phyloP scores from a whole-genome alignment of 2,329 filamentous ascomycete genomes.

The Monilinia polystroma region DNA sequence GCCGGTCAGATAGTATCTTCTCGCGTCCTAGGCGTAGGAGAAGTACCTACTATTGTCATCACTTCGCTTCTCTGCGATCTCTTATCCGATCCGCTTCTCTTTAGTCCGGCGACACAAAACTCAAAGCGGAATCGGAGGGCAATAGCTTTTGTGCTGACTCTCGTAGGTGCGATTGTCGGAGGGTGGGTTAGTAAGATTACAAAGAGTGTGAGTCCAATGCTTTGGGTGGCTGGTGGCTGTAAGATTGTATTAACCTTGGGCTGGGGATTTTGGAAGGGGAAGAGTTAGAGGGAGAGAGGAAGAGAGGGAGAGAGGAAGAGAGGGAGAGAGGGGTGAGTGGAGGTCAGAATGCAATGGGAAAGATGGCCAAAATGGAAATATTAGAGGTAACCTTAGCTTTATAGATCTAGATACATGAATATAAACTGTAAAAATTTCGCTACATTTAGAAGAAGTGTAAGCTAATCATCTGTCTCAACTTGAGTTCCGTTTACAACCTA shows the following conservation, averaged over 20 bases:
- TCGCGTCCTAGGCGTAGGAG: conserved; percentile 64
- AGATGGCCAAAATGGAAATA: background rate
- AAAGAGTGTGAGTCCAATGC: conserved; percentile 43
- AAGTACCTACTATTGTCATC: conserved; percentile 71
- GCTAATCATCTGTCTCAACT: background rate
- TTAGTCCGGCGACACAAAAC: conserved; percentile 42
- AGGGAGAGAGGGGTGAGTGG: background rate
- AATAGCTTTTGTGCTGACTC: conserved; percentile 48
- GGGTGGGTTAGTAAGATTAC: conserved; percentile 48
- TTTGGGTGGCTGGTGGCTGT: conserved; percentile 45
- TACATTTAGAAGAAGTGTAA: background rate
- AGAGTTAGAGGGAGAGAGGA: background rate
- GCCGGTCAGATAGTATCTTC: conserved; percentile 74
- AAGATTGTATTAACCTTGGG: conserved; percentile 54
- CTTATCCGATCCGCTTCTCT: conserved; percentile 60
- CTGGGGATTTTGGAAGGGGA: conserved; percentile 45
- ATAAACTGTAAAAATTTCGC: background rate
- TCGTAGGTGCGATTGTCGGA: conserved; percentile 52
- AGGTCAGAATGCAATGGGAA: background rate
- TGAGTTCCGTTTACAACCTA: background rate
- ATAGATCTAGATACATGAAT: background rate
- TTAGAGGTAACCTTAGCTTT: background rate
- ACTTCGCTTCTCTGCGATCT: conserved; percentile 79
- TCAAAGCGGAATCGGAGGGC: conserved; percentile 51
- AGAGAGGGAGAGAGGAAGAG: background rate